Conservation (phyloP, 2,329 filamentous ascomycete species). For the Neonectria hederae region DNA sequence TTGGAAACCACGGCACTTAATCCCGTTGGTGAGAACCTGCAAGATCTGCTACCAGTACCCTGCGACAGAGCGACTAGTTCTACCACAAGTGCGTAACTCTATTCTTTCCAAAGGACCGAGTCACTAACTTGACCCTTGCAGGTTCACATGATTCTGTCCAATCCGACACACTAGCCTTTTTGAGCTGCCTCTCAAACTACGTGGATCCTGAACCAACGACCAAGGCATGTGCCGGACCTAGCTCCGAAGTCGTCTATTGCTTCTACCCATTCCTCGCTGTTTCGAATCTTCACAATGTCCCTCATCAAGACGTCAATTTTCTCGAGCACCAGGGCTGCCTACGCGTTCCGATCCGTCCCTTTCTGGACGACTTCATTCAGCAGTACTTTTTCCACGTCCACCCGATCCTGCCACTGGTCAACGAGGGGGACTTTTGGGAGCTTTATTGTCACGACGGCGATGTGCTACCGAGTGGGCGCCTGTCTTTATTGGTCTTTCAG, state of each 20-base stretch:
- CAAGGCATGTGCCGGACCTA: not conserved
- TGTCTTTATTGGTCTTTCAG: constrained; percentile 17
- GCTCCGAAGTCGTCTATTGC: constrained; percentile 51
- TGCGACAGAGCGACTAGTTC: not conserved
- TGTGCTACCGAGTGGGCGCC: not conserved
- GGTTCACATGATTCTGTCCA: not conserved
- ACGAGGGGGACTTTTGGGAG: constrained; percentile 51
- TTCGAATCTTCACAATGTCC: constrained; percentile 45
- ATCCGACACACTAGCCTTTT: not conserved
- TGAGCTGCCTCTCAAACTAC: not conserved
- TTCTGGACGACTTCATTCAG: constrained; percentile 58
- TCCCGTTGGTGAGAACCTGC: not conserved
- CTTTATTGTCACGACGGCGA: not conserved
- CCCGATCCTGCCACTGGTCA: constrained; percentile 53
- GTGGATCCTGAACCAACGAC: not conserved
- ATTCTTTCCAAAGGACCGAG: not conserved
- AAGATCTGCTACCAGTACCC: not conserved
- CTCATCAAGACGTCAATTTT: constrained; percentile 57
- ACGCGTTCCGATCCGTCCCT: constrained; percentile 51
- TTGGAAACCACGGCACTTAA: not conserved
- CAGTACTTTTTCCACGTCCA: constrained; percentile 59
- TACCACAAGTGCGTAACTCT: not conserved
- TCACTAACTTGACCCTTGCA: not conserved
- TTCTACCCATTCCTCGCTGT: constrained; percentile 56
- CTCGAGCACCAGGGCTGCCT: constrained; percentile 58